A percentile compares a stretch with the other conserved stretches of the same genome.
phyloP scores from a whole-genome alignment of 495 filamentous ascomycete species.

The Penicillium salamii region DNA sequence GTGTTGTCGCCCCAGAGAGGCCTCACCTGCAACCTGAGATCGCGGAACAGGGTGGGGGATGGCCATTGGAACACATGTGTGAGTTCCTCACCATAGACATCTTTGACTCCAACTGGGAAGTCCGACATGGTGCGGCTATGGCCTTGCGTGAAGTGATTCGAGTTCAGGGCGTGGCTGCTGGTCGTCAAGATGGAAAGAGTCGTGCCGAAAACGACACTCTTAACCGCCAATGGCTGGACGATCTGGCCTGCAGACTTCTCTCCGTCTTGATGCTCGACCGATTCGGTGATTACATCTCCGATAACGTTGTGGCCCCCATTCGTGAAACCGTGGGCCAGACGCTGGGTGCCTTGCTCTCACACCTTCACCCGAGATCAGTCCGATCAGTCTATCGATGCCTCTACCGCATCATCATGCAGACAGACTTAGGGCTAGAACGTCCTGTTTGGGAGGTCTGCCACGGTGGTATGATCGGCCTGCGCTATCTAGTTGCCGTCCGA shows the following conservation, averaged over 20 bases:
- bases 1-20: conserved; percentile 59
- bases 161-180: conserved; percentile 90
- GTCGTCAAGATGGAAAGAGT: conserved; percentile 66
- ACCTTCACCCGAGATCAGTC: conserved; percentile 72
- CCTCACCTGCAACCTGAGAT: conserved; percentile 62
- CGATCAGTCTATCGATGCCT: conserved; percentile 76
- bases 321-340: conserved; percentile 96
- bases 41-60: conserved; percentile 67
- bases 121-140: conserved; percentile 96
- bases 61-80: conserved; percentile 92
- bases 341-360: conserved; percentile 79
- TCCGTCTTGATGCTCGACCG: conserved; percentile 96
- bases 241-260: conserved; percentile 85
- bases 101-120: conserved; percentile 93
- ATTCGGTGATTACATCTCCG: conserved; percentile 96
- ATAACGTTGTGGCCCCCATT: conserved; percentile 94
- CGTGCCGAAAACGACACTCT: conserved; percentile 71
- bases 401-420: conserved; percentile 88
- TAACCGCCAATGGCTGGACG: conserved; percentile 85
- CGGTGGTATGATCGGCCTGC: conserved; percentile 93
- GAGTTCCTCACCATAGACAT: conserved; percentile 90
- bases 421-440: conserved; percentile 64
- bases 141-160: conserved; percentile 88
- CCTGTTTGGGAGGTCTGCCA: conserved; percentile 93
- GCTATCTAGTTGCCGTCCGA: conserved; percentile 91